A percentile compares a stretch with the other conserved stretches of the same genome.
These are phyloP conservation scores for Xylaria sp. DNA, from an alignment of 2,329 filamentous ascomycete species.

Conservation along the genomic window DNA sequence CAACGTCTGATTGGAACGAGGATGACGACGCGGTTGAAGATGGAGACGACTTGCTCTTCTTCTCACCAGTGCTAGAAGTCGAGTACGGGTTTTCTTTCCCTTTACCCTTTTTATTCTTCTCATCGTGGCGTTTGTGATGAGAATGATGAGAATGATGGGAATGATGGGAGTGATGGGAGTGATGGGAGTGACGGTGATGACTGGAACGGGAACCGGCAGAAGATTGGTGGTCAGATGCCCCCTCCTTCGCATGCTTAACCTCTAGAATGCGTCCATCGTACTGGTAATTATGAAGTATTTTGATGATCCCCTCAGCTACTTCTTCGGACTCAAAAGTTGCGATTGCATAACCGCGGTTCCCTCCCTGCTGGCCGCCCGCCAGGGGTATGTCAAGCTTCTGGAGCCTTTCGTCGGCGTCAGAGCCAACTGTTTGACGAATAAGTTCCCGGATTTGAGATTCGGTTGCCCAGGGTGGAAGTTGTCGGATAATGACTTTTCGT, in stretches of 20 bases:
- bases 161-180: no score
- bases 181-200: constrained; percentile 33
- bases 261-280: constrained; percentile 44
- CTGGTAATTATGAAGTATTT: constrained; percentile 45
- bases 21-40: constrained; percentile 28
- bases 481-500: constrained; percentile 50
- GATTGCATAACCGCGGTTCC: constrained; percentile 46
- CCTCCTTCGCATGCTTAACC: constrained; percentile 47
- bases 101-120: constrained; percentile 40
- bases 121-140: constrained; percentile 33
- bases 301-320: constrained; percentile 44
- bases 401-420: constrained; percentile 43
- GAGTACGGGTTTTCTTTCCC: constrained; percentile 42
- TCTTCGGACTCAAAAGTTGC: constrained; percentile 47
- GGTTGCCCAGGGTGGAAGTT: constrained; percentile 43
- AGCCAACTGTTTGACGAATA: constrained; percentile 45
- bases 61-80: constrained; percentile 35
- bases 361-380: constrained; percentile 36
- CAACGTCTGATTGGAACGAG: constrained; percentile 42
- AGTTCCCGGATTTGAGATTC: constrained; percentile 46
- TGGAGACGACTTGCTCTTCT: constrained; percentile 37
- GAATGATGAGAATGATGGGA: constrained; percentile 27
- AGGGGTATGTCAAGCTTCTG: constrained; percentile 46
- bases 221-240: constrained; percentile 44
- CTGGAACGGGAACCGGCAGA: constrained; percentile 26